phyloP scores from a whole-genome alignment of 2,329 filamentous ascomycete genomes.

The Apiospora hydei region DNA sequence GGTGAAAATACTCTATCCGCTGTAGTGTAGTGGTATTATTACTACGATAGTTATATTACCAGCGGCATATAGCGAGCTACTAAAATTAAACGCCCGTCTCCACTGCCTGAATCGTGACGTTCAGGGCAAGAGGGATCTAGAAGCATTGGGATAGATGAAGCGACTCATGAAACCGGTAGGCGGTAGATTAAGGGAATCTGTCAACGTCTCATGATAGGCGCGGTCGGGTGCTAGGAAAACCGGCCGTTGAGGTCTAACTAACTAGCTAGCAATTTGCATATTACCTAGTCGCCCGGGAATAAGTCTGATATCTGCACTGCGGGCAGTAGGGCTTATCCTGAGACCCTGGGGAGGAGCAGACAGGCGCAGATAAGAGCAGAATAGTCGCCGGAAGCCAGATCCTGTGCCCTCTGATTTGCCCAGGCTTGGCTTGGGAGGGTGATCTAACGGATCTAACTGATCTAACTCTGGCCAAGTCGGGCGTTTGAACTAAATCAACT shows the following conservation, averaged over 20 bases:
- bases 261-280: background rate
- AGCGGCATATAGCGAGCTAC: background rate
- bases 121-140: background rate
- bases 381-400: background rate
- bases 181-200: conserved; percentile 6
- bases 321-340: conserved; percentile 15
- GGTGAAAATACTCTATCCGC: background rate
- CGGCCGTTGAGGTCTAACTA: background rate
- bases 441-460: background rate
- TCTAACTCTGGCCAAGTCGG: background rate
- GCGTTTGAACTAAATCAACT: conserved; percentile 5
- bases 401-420: background rate
- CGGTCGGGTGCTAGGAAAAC: conserved; percentile 13
- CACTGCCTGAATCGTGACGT: background rate
- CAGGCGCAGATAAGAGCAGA: background rate
- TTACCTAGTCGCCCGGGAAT: background rate
- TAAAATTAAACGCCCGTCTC: background rate
- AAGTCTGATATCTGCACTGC: background rate
- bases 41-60: background rate
- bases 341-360: background rate
- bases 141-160: background rate
- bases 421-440: background rate
- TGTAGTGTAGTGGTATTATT: background rate
- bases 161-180: conserved; percentile 2
- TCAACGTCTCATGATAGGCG: conserved; percentile 10